Conservation (phyloP, 1,284 basidiomycete genomes). For the Neotropicomus parvogracilis region DNA sequence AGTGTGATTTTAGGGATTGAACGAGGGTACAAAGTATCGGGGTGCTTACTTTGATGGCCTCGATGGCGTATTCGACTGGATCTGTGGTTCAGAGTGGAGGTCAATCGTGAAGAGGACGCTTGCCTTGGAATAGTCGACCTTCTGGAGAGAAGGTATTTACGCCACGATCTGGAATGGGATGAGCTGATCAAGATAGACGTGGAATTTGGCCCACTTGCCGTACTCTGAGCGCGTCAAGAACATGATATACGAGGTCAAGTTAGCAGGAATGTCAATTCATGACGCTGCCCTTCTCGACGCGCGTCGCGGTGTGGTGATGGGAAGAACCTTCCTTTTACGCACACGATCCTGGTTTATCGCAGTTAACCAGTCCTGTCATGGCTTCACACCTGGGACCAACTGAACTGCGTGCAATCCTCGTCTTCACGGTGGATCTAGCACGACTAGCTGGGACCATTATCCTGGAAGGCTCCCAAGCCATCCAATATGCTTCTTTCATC, state of each 20-base stretch:
- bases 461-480: constrained; percentile 69
- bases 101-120: constrained; percentile 12
- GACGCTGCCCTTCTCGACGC: constrained; percentile 24
- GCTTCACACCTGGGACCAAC: constrained; percentile 6
- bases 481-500: constrained; percentile 53
- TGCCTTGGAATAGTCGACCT: constrained; percentile 89
- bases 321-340: constrained; percentile 30
- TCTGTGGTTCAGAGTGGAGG: constrained; percentile 4
- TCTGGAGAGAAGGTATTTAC: constrained; percentile 99
- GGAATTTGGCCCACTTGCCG: constrained; percentile 44
- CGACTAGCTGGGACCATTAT: constrained; percentile 64
- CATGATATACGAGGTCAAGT: constrained; percentile 46
- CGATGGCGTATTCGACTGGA: constrained; percentile 97
- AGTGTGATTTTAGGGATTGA: neutral
- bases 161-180: constrained; percentile 71
- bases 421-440: constrained; percentile 72
- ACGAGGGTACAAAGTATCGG: neutral
- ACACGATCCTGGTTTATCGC: neutral
- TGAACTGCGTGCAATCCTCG: constrained; percentile 58
- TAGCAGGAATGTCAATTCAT: neutral
- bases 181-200: neutral
- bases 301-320: constrained; percentile 30
- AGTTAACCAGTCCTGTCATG: too few species aligned
- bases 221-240: constrained; percentile 94
- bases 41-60: constrained; percentile 84